Base-by-base conservation (phyloP, 139 green algal species). In the Spirogloea muscicola region DNA sequence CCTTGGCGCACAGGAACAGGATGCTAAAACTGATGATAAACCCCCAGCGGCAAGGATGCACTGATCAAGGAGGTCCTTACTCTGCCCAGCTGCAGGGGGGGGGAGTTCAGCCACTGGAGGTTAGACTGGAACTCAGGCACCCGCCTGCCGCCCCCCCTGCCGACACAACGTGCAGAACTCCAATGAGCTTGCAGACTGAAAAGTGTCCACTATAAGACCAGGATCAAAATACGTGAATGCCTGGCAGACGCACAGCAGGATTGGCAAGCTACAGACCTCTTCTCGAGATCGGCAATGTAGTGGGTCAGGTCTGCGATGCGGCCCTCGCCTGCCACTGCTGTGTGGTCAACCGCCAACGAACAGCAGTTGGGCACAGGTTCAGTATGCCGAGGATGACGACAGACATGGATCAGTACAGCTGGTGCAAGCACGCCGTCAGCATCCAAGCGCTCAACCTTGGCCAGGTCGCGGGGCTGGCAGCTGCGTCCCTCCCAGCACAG, bases 81-180 rank as follows among this genome's bases (percentile, higher is more conserved):
- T 37, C 34, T 58, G 1, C 21, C 31, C 25, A 90, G 65, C 34
- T 51, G 59, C 49, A 89, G 72, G 2, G 81, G 78, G 2, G 85
- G 46, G 10, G 57, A 58, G 59, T 93, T 93, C 61, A 91, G 67
- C 88, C 88, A 93, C 18, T 83, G 64, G 2, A 81, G 42, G 16
- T 80, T 82, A 1, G 36, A 33, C 1, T 86, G 70, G 73, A 92
- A 92, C 49, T 93, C 88, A 1, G 88, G 84, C 5, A 91, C 88
- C 42, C 57, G 21, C 67, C 82, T 31, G 7, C 77, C 81, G 6
- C 79, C 82, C 6, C 88, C 88, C 3, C 72, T 80, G 72, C 52
- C 13, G 44, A 52, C n/a, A n/a, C n/a, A n/a, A n/a, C n/a, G n/a
- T n/a, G n/a, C n/a, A n/a, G n/a, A n/a, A n/a, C n/a, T n/a, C n/a